Percentiles rank a stretch among this genome's conserved stretches.
These are phyloP conservation scores for Rhodamnia argentea DNA, from an alignment of 345 rosid genomes.

Conservation along the genomic window DNA sequence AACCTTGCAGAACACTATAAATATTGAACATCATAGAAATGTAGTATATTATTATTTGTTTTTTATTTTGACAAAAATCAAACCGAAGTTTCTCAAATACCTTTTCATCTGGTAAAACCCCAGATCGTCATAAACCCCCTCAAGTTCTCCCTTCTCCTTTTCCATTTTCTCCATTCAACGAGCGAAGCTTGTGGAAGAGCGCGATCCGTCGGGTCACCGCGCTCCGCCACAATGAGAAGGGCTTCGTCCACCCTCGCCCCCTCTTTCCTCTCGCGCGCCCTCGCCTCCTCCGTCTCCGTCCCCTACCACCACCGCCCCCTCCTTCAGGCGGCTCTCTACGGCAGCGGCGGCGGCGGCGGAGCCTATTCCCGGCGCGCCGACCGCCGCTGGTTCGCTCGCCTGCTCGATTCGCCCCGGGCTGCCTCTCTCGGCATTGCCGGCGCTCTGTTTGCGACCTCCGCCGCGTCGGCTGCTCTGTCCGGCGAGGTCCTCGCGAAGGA, in stretches of 20 bases:
- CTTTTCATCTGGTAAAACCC: background rate
- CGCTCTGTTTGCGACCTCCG: conserved; percentile 10
- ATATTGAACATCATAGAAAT: background rate
- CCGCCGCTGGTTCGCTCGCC: conserved; percentile 18
- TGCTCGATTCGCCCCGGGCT: conserved; percentile 6
- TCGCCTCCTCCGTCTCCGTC: conserved; percentile 9
- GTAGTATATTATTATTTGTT: background rate
- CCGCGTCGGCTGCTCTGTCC: background rate
- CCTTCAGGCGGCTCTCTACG: conserved; percentile 24
- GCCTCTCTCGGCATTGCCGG: conserved; percentile 21
- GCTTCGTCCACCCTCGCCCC: conserved; percentile 16
- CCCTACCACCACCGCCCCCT: background rate
- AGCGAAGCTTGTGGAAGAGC: background rate
- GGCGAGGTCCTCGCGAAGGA: conserved; percentile 46
- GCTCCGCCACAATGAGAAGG: conserved; percentile 25
- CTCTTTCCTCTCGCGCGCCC: conserved; percentile 21
- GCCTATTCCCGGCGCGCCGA: background rate
- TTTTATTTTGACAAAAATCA: background rate
- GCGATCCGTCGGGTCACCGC: conserved; percentile 2
- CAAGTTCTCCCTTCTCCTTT: background rate
- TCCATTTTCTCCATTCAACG: background rate
- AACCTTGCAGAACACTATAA: background rate
- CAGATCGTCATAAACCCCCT: background rate
- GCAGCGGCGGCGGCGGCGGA: background rate
- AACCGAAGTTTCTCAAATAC: background rate